Evolutionary conservation across 2,329 filamentous ascomycete genomes (phyloP).

Genomic region (Fusarium sublunatum): DNA sequence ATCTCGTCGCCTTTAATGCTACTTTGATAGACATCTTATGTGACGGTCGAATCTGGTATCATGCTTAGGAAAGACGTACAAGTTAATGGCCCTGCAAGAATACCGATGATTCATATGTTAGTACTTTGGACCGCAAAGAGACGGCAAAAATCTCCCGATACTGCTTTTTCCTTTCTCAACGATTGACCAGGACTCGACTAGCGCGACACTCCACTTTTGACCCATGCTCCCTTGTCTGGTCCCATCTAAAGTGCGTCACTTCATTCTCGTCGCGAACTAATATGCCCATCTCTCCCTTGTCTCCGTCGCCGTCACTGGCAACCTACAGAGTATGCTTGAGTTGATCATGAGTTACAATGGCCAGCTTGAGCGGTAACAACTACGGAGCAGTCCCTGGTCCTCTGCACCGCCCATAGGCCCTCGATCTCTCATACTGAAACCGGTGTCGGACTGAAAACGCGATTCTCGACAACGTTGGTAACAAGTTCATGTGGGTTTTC

Average conservation of each 20-base stretch:
- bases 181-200: conserved; percentile 27
- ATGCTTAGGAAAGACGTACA: background rate
- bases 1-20: conserved; percentile 3
- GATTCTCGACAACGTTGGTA: conserved; percentile 19
- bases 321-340: conserved; percentile 4
- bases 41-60: conserved; percentile 17
- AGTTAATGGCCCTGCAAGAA: no score
- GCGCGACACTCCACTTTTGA: conserved; percentile 10
- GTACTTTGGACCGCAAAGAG: background rate
- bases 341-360: conserved; percentile 10
- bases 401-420: conserved; percentile 22
- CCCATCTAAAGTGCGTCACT: conserved; percentile 40
- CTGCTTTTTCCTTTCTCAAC: conserved; percentile 4
- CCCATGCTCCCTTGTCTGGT: conserved; percentile 21
- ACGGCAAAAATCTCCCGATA: background rate
- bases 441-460: conserved; percentile 21
- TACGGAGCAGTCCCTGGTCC: background rate
- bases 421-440: conserved; percentile 33
- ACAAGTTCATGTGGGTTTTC: conserved; percentile 27
- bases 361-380: background rate
- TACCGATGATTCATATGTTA: background rate
- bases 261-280: conserved; percentile 25
- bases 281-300: conserved; percentile 30
- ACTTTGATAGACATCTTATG: conserved; percentile 14
- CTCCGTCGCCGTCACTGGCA: conserved; percentile 13